These are phyloP conservation scores for Lodderomyces orthopsilosis DNA, from an alignment of 1,139 yeast species.

Conservation along the genomic window DNA sequence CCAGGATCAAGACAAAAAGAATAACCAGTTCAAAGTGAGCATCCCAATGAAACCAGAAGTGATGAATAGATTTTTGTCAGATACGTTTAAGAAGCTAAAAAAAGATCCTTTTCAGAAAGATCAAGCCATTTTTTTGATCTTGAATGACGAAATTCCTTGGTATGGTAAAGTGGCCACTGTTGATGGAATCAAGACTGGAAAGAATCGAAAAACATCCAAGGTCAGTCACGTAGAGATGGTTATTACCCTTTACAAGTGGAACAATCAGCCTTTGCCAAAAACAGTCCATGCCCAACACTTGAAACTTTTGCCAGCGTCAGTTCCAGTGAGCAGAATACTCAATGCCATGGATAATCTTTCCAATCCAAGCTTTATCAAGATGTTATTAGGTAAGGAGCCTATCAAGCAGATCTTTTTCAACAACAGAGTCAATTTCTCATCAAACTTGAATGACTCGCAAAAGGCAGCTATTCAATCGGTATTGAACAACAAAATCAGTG, in stretches of 20 bases:
- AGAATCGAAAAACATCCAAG: constrained; percentile 12
- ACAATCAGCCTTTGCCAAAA: constrained; percentile 48
- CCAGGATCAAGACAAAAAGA: constrained; percentile 43
- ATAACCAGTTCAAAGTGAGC: constrained; percentile 36
- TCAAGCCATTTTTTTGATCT: constrained; percentile 46
- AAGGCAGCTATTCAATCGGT: constrained; percentile 67
- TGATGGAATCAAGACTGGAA: constrained; percentile 22
- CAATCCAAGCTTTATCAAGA: constrained; percentile 54
- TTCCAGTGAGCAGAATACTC: constrained; percentile 60
- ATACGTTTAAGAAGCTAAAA: constrained; percentile 39
- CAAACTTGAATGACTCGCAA: constrained; percentile 61
- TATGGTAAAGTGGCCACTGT: constrained; percentile 48
- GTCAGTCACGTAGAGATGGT: constrained; percentile 32
- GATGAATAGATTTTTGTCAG: constrained; percentile 40
- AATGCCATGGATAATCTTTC: constrained; percentile 61
- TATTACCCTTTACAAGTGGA: constrained; percentile 59
- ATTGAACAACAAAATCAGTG: constrained; percentile 62
- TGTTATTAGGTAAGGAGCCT: constrained; percentile 60
- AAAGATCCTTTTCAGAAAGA: constrained; percentile 48
- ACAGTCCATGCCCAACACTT: constrained; percentile 35
- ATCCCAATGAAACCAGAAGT: constrained; percentile 37
- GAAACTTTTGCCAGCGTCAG: constrained; percentile 59
- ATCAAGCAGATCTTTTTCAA: constrained; percentile 58
- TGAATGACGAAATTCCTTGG: constrained; percentile 39
- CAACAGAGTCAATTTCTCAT: constrained; percentile 50